Evolutionary conservation across 805 yeast species (phyloP).

Genomic region (Saccharomyces jurei): DNA sequence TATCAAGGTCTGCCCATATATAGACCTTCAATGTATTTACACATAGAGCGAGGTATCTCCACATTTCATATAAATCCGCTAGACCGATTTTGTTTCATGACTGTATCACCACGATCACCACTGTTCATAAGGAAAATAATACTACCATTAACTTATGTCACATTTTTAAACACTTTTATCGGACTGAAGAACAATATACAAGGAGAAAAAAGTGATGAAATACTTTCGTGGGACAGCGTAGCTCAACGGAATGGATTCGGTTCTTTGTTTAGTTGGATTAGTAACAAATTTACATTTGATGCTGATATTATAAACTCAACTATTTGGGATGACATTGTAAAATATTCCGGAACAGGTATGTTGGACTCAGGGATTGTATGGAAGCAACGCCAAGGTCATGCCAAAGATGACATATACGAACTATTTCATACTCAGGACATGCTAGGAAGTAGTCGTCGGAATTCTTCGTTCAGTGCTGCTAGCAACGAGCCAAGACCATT

Average conservation of each 20-base stretch:
- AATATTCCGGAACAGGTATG: slow-evolving; percentile 13
- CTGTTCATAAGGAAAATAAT: slow-evolving; percentile 64
- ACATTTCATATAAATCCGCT: slow-evolving; percentile 23
- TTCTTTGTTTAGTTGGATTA: slow-evolving; percentile 9
- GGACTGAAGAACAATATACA: slow-evolving; percentile 11
- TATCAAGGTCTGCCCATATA: slow-evolving; percentile 8
- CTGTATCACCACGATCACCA: slow-evolving; percentile 79
- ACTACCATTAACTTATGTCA: slow-evolving; percentile 15
- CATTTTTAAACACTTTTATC: slow-evolving; percentile 14
- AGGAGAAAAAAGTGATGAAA: slow-evolving; percentile 6
- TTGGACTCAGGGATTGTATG: slow-evolving; percentile 16
- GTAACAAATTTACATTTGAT: slow-evolving; percentile 11
- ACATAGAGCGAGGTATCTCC: slow-evolving; percentile 14
- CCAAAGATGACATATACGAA: slow-evolving; percentile 11
- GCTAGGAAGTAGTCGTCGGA: slow-evolving; percentile 1
- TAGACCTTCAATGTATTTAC: slow-evolving; percentile 17
- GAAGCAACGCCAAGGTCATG: slow-evolving; percentile 18
- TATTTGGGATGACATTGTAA: slow-evolving; percentile 13
- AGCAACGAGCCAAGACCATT: slow-evolving; percentile 5
- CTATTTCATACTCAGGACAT: slow-evolving; percentile 7
- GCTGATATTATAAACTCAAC: slow-evolving; percentile 6
- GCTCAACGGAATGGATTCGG: slow-evolving; percentile 13
- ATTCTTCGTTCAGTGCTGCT: background rate
- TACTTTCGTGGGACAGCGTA: slow-evolving; percentile 13
- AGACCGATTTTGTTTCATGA: slow-evolving; percentile 42